These are phyloP conservation scores for Fusarium cicatricum DNA, from an alignment of 2,329 filamentous ascomycete genomes.

Conservation along the genomic window DNA sequence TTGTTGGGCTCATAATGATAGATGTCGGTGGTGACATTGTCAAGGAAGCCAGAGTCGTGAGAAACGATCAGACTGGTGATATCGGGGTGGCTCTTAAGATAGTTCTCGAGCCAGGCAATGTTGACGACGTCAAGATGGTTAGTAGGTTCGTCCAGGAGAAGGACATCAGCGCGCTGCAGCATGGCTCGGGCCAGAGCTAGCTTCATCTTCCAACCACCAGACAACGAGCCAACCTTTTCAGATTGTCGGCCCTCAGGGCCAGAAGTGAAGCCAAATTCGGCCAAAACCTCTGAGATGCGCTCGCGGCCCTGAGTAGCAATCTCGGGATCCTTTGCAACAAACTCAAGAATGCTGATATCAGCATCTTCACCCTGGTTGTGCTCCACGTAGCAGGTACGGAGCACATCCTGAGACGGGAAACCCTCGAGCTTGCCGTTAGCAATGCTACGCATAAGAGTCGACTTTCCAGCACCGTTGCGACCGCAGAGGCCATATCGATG, in stretches of 20 bases:
- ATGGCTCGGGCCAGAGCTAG: conserved; percentile 94
- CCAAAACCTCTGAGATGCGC: conserved; percentile 83
- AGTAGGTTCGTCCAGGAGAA: conserved; percentile 97
- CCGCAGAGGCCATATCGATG: conserved; percentile 97
- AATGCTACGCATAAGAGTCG: conserved; percentile 98
- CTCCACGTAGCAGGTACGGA: conserved; percentile 97
- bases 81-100: conserved; percentile 93
- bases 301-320: conserved; percentile 81
- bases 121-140: conserved; percentile 98
- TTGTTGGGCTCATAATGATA: conserved; percentile 98
- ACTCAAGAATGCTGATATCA: conserved; percentile 94
- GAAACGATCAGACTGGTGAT: conserved; percentile 98
- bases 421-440: conserved; percentile 95
- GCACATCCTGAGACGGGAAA: conserved; percentile 89
- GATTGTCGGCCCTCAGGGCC: conserved; percentile 89
- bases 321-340: conserved; percentile 87
- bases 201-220: conserved; percentile 99
- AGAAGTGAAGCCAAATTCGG: conserved; percentile 92
- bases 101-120: conserved; percentile 94
- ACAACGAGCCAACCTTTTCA: conserved; percentile 91
- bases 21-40: conserved; percentile 97
- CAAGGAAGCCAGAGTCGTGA: conserved; percentile 97
- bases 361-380: conserved; percentile 99
- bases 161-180: conserved; percentile 95
- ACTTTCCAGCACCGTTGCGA: conserved; percentile 97